phyloP scores from a whole-genome alignment of 139 green algal species.

The Haematococcus sp. region DNA sequence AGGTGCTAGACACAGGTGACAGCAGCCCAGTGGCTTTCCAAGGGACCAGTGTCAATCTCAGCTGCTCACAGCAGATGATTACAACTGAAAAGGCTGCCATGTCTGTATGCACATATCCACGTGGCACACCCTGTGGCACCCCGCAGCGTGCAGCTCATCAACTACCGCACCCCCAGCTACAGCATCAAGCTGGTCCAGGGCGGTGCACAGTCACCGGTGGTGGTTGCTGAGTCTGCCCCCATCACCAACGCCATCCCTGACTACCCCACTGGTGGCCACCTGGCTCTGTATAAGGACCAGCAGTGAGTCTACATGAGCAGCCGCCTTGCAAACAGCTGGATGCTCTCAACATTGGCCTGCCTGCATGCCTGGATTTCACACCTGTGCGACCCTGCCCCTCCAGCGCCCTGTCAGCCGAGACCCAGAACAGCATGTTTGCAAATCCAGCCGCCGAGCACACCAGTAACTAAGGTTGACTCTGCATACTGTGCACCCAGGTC shows the following conservation, averaged over 20 bases:
- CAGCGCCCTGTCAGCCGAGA: no score
- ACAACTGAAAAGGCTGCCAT: background rate
- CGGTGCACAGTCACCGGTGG: background rate
- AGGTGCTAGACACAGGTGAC: background rate
- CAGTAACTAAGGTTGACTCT: no score
- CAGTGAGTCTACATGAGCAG: no score
- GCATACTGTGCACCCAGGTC: no score
- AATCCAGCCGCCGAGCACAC: no score
- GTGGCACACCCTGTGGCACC: background rate
- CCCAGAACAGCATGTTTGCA: no score
- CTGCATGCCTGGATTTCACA: no score
- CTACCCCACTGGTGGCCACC: background rate
- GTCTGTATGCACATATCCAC: background rate
- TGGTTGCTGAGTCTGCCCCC: background rate
- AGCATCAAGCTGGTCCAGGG: background rate
- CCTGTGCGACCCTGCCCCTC: no score
- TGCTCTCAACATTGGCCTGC: no score
- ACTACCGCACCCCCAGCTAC: background rate
- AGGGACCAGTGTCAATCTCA: conserved; percentile 37
- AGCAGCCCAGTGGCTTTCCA: background rate
- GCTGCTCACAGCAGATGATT: background rate
- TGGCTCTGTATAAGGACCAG: conserved; percentile 6
- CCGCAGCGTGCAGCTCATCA: background rate
- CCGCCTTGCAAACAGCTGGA: no score
- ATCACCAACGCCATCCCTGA: background rate